Evolutionary conservation across 208 protist species (phyloP).

Genomic region (Wallacemonas collosoma): DNA sequence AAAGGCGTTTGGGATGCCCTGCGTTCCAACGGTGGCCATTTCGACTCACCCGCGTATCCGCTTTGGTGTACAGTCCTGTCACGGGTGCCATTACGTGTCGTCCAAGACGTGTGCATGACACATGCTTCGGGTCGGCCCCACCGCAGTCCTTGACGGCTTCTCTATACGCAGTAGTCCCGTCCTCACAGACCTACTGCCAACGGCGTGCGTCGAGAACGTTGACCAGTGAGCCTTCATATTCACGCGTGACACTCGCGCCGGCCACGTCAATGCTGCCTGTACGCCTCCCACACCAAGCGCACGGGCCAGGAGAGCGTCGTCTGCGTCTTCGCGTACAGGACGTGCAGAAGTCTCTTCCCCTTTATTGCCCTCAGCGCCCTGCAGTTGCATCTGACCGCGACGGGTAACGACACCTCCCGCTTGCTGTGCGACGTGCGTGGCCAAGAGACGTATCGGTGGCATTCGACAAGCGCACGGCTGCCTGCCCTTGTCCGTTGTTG

Average conservation of each 20-base stretch:
- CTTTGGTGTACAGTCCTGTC: too few relatives aligned
- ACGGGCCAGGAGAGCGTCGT: too few relatives aligned
- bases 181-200: not conserved
- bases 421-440: too few relatives aligned
- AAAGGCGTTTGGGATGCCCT: too few relatives aligned
- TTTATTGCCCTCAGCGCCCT: too few relatives aligned
- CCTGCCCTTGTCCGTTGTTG: not conserved
- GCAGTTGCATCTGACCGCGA: too few relatives aligned
- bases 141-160: not conserved
- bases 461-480: not conserved
- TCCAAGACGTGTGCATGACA: not conserved
- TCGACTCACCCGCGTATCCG: too few relatives aligned
- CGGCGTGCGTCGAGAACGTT: not conserved
- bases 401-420: too few relatives aligned
- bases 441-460: not conserved
- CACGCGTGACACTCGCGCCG: not conserved
- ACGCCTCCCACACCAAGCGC: not conserved
- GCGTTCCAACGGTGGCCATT: too few relatives aligned
- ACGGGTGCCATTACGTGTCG: not conserved
- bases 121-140: not conserved
- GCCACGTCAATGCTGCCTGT: not conserved
- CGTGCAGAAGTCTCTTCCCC: too few relatives aligned
- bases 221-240: not conserved
- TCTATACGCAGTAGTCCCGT: not conserved
- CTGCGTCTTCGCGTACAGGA: too few relatives aligned